Evolutionary conservation across 2,329 filamentous ascomycete species (phyloP), one percentile per base, ranked within the genome.

Genomic region (Chaetomium sp.): DNA sequence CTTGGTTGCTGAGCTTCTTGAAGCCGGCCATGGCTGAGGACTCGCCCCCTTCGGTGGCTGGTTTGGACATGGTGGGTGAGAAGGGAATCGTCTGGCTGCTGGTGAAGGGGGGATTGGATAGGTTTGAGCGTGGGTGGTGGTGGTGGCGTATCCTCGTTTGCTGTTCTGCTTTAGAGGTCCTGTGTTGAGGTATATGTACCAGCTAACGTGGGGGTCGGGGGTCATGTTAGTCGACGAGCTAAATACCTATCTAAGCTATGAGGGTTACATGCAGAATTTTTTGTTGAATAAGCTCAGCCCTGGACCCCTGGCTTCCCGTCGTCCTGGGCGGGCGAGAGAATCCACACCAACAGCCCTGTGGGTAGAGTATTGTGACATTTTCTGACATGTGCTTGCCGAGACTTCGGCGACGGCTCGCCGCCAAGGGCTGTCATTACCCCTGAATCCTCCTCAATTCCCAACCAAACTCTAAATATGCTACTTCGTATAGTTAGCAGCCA

Each of bases 1-100:
- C 77, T 57, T 83, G 81, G 60, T 81, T 76, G 51, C 77, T 79
- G 66, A 84, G 73, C 69, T 78, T 73, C 1, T 74, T 79, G 73
- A 84, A 84, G 67, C 82, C 81, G 23, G 78, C 58, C 21, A 65
- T 75, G 47, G 19, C 38, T 6, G 80, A 75, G 12, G 70, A 55
- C 12, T 63, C 56, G 50, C 57, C n/a, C n/a, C n/a, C 54, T 23
- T 61, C 60, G 45, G 45, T 31, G 2, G 53, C 29, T 9, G 57
- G 9, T 29, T 59, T 64, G 50, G 50, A 50, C 54, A 60, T 63
- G n/a, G n/a, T 47, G 45, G 45, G 45, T 42, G 33, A 10, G 2
- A 16, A n/a, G 38, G 13, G 16, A 7, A 16, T 8, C 7, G 38
- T 16, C 19, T 42, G 16, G 16, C 38, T 42, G 38, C 38, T 42